A percentile compares a stretch with the other conserved stretches of the same genome.
These are phyloP conservation scores for Pseudomassariella vexata DNA, from an alignment of 2,329 filamentous ascomycete genomes.

Conservation along the genomic window DNA sequence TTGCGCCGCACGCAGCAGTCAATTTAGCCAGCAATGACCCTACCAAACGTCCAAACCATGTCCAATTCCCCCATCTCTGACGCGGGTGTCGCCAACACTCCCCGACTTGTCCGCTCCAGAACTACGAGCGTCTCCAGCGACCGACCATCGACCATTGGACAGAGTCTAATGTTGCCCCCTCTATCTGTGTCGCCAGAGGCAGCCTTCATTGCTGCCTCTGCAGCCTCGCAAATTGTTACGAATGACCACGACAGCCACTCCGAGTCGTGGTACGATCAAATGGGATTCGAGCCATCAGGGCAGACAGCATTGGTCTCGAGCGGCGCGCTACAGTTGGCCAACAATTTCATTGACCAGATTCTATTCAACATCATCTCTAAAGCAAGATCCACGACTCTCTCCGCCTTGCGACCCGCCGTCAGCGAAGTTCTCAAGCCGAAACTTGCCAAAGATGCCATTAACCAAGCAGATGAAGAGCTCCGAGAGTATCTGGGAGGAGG, in stretches of 20 bases:
- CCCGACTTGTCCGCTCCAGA: conserved; percentile 32
- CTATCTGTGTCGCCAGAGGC: conserved; percentile 67
- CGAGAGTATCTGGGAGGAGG: conserved; percentile 78
- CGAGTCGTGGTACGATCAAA: conserved; percentile 63
- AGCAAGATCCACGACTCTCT: conserved; percentile 71
- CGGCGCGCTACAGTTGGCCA: conserved; percentile 71
- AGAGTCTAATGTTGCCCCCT: conserved; percentile 61
- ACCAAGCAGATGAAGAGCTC: conserved; percentile 79
- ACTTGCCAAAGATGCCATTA: conserved; percentile 77
- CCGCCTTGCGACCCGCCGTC: conserved; percentile 73
- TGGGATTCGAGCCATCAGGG: conserved; percentile 57
- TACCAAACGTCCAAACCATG: conserved; percentile 3
- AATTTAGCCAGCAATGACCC: conserved; percentile 4
- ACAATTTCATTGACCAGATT: conserved; percentile 88
- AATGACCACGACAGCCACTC: conserved; percentile 76
- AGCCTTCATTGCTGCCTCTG: conserved; percentile 80
- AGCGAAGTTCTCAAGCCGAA: conserved; percentile 83
- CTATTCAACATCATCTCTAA: conserved; percentile 83
- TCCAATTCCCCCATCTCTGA: conserved; percentile 2
- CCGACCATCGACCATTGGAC: conserved; percentile 53
- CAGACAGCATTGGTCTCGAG: conserved; percentile 69
- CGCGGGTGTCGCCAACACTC: background rate
- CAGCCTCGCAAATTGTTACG: conserved; percentile 86
- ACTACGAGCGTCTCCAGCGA: conserved; percentile 67
- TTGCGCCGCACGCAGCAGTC: background rate